phyloP scores from a whole-genome alignment of 2,329 filamentous ascomycete species.

The Alternaria ventricosa region DNA sequence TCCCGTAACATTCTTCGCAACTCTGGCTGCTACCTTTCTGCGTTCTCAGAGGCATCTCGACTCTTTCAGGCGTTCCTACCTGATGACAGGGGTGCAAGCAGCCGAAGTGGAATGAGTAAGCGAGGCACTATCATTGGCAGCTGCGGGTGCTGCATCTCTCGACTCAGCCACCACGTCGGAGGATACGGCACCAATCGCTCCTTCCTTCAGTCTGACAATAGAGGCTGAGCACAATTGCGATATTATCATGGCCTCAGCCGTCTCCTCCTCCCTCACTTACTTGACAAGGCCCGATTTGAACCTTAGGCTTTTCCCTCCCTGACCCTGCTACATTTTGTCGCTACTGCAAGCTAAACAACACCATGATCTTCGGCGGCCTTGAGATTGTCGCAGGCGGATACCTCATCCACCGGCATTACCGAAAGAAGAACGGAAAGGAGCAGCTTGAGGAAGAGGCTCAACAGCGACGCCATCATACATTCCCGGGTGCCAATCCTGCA shows the following conservation, averaged over 20 bases:
- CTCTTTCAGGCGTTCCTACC: not conserved
- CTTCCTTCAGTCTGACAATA: constrained; percentile 20
- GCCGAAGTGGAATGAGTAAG: constrained; percentile 5
- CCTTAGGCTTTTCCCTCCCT: not conserved
- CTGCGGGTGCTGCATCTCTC: constrained; percentile 7
- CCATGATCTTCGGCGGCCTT: constrained; percentile 49
- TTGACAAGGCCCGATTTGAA: not conserved
- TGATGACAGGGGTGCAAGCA: not conserved
- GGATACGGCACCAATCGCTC: constrained; percentile 27
- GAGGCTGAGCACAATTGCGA: constrained; percentile 30
- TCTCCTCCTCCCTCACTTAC: constrained; percentile 1
- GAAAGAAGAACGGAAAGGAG: constrained; percentile 44
- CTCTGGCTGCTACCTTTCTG: not conserved
- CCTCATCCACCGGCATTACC: constrained; percentile 43
- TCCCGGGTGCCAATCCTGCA: constrained; percentile 31
- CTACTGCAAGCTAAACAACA: constrained; percentile 17
- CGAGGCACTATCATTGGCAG: constrained; percentile 13
- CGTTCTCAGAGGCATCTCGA: not conserved
- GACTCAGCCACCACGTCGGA: constrained; percentile 35
- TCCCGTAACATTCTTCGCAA: not conserved
- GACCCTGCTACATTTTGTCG: not conserved
- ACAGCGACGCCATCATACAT: constrained; percentile 35
- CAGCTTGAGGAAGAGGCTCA: constrained; percentile 34
- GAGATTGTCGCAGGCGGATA: constrained; percentile 47
- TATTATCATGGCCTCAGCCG: constrained; percentile 28